phyloP scores from a whole-genome alignment of 2,329 filamentous ascomycete species.

The Aspergillus sp. region DNA sequence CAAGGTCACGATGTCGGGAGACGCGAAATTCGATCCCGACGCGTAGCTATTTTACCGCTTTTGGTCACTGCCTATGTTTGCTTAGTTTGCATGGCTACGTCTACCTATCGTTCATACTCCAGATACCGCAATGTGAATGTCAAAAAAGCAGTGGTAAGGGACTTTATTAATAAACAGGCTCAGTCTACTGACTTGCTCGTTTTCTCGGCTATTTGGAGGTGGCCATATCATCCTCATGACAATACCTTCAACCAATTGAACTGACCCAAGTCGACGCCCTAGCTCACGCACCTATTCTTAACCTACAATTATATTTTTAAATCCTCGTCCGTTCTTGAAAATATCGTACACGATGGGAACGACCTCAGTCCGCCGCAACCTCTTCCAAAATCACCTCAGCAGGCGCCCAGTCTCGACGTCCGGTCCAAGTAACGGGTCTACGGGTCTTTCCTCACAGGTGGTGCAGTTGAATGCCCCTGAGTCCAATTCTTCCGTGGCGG shows the following conservation, averaged over 20 bases:
- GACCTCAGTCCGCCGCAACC: conserved; percentile 44
- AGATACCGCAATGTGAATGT: background rate
- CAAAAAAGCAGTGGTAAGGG: background rate
- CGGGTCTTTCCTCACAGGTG: conserved; percentile 25
- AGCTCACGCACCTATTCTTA: background rate
- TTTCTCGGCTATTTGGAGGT: background rate
- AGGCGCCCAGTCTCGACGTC: conserved; percentile 38
- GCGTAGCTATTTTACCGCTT: conserved; percentile 21
- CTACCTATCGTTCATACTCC: background rate
- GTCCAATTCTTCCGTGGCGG: conserved; percentile 18
- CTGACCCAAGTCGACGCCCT: background rate
- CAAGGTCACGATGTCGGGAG: conserved; percentile 11
- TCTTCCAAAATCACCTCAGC: conserved; percentile 46
- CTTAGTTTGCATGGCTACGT: background rate
- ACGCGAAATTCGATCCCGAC: conserved; percentile 30
- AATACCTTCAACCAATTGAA: background rate
- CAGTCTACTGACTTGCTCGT: background rate
- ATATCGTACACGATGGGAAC: conserved; percentile 23
- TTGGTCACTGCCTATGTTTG: conserved; percentile 2
- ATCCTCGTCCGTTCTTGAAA: background rate
- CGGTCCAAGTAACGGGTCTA: conserved; percentile 16
- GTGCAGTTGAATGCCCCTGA: conserved; percentile 24
- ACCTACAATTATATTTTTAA: background rate
- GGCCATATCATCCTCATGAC: background rate
- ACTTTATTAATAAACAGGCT: background rate